Evolutionary conservation across 495 filamentous ascomycete species (phyloP).

Genomic region (Hyaloscypha variabilis): DNA sequence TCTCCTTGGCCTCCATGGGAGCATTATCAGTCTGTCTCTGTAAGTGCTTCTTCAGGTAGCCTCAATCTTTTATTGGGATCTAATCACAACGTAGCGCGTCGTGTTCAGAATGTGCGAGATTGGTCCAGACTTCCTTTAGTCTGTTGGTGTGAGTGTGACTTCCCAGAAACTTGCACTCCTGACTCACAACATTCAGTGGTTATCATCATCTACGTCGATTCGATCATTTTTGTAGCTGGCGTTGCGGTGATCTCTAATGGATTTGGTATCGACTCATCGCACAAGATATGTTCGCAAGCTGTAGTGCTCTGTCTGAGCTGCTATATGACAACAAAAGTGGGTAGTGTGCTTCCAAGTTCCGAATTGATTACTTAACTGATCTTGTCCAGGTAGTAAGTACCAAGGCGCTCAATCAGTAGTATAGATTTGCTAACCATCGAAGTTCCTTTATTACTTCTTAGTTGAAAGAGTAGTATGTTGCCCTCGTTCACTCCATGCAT

Average conservation of each 20-base stretch:
- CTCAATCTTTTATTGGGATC: not conserved
- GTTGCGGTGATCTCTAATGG: constrained; percentile 52
- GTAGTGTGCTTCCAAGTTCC: not conserved
- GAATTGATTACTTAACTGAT: constrained; percentile 1
- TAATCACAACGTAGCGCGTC: constrained; percentile 19
- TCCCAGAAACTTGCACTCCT: not conserved
- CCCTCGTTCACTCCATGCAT: not conserved
- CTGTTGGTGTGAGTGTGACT: constrained; percentile 44
- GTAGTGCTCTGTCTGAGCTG: constrained; percentile 52
- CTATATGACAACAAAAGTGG: constrained; percentile 57
- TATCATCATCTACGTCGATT: constrained; percentile 53
- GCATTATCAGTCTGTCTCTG: constrained; percentile 49
- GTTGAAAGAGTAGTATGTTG: constrained; percentile 54
- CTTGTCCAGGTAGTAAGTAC: constrained; percentile 41
- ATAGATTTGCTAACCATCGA: constrained; percentile 9
- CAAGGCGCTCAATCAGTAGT: too few species aligned
- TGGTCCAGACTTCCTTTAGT: constrained; percentile 50
- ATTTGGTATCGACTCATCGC: constrained; percentile 45
- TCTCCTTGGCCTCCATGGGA: constrained; percentile 43
- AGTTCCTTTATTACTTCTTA: constrained; percentile 56
- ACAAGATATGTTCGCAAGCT: constrained; percentile 46
- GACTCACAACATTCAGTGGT: constrained; percentile 40
- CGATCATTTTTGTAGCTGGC: constrained; percentile 51
- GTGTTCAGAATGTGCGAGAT: constrained; percentile 23
- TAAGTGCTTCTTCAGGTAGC: constrained; percentile 31